Evolutionary conservation across 805 yeast genomes (phyloP).

Genomic region (Saccharomycopsis sp.): DNA sequence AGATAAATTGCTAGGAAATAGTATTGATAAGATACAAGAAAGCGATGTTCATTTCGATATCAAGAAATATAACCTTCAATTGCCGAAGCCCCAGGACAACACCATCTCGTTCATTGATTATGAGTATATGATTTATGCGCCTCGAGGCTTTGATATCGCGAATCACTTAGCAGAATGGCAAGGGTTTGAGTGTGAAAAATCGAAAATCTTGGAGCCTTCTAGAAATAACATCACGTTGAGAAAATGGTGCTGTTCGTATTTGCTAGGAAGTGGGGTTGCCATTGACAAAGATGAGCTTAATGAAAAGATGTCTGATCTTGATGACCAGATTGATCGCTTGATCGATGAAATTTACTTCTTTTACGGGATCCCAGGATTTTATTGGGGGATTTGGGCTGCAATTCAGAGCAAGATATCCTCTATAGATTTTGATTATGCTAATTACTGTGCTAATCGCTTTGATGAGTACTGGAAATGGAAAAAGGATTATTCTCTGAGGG

Average conservation of each 20-base stretch:
- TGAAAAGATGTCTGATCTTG: slow-evolving; percentile 8
- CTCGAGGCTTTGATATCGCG: slow-evolving; percentile 68
- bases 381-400: slow-evolving; percentile 82
- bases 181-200: slow-evolving; percentile 65
- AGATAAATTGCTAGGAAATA: not conserved
- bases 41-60: not conserved
- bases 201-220: slow-evolving; percentile 50
- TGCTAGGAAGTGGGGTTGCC: slow-evolving; percentile 28
- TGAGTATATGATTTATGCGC: slow-evolving; percentile 67
- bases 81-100: slow-evolving; percentile 26
- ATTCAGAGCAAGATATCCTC: slow-evolving; percentile 63
- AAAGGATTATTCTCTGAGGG: slow-evolving; percentile 12
- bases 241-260: slow-evolving; percentile 54
- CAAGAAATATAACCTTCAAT: slow-evolving; percentile 10
- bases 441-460: slow-evolving; percentile 52
- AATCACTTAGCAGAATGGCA: slow-evolving; percentile 79
- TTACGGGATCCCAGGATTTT: slow-evolving; percentile 78
- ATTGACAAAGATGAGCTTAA: slow-evolving; percentile 21
- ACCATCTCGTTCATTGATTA: slow-evolving; percentile 62
- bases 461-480: slow-evolving; percentile 72
- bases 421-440: slow-evolving; percentile 65
- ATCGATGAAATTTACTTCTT: slow-evolving; percentile 51
- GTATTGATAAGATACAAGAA: not conserved
- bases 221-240: slow-evolving; percentile 38
- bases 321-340: slow-evolving; percentile 34